These are phyloP conservation scores for Calonectria montana DNA, from an alignment of 2,329 filamentous ascomycete species.

Conservation along the genomic window DNA sequence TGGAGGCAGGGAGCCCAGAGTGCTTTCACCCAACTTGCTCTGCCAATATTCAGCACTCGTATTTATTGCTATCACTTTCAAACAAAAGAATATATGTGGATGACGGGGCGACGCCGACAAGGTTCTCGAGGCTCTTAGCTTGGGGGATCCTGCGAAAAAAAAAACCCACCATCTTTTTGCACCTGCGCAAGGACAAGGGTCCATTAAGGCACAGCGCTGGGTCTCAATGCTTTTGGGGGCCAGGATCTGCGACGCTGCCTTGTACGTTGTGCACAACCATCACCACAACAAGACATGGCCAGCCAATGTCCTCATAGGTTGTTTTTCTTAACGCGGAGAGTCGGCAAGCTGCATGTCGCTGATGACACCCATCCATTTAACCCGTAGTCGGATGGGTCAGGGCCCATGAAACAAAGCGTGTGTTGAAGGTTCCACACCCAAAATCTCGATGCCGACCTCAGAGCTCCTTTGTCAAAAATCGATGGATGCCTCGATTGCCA, in stretches of 20 bases:
- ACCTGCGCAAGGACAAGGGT: slow-evolving; percentile 18
- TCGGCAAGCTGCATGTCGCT: slow-evolving; percentile 16
- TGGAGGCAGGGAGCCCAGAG: slow-evolving; percentile 19
- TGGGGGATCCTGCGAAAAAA: slow-evolving; percentile 1
- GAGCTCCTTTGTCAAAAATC: background rate
- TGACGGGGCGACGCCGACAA: background rate
- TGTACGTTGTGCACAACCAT: slow-evolving; percentile 1
- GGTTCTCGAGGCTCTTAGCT: slow-evolving; percentile 10
- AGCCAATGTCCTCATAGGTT: background rate
- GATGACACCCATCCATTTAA: background rate
- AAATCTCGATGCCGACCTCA: background rate
- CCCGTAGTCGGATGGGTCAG: background rate
- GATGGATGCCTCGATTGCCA: background rate
- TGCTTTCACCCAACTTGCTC: background rate
- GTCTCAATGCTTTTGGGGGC: slow-evolving; percentile 11
- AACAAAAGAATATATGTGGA: background rate
- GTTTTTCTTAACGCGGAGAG: slow-evolving; percentile 4
- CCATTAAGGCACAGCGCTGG: slow-evolving; percentile 7
- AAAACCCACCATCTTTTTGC: slow-evolving; percentile 2
- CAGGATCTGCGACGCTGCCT: slow-evolving; percentile 14
- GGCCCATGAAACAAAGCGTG: background rate
- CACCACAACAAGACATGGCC: slow-evolving; percentile 19
- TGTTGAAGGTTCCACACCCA: background rate
- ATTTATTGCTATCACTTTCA: background rate
- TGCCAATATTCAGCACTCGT: background rate